A percentile compares a stretch with the other conserved stretches of the same genome.
These are phyloP conservation scores for Cutaneotrichosporon cavernicola DNA, from an alignment of 1,284 basidiomycete genomes.

Conservation along the genomic window DNA sequence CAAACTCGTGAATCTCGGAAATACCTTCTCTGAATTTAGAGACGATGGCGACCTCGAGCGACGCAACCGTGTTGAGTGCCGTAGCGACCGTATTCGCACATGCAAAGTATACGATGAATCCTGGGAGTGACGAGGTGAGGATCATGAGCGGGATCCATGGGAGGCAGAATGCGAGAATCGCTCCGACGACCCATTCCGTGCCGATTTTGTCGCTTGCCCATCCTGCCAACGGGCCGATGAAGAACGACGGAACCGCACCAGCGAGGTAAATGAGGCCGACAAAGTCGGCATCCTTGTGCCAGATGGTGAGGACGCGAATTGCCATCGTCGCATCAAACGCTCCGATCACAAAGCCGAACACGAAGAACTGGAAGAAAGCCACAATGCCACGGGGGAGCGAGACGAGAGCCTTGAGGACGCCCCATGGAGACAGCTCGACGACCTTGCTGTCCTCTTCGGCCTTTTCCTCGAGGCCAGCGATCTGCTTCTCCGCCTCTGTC, in stretches of 20 bases:
- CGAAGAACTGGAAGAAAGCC: slow-evolving; percentile 59
- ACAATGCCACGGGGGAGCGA: slow-evolving; percentile 62
- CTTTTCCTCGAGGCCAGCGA: background rate
- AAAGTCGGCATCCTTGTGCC: slow-evolving; percentile 62
- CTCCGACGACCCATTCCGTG: slow-evolving; percentile 60
- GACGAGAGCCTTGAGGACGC: slow-evolving; percentile 57
- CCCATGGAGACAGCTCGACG: slow-evolving; percentile 41
- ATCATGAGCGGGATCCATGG: slow-evolving; percentile 68
- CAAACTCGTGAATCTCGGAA: slow-evolving; percentile 48
- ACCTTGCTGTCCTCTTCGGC: background rate
- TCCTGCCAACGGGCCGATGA: slow-evolving; percentile 65
- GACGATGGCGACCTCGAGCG: slow-evolving; percentile 24
- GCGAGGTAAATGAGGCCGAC: slow-evolving; percentile 72
- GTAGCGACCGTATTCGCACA: slow-evolving; percentile 51
- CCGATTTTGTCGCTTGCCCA: slow-evolving; percentile 64
- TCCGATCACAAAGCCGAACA: slow-evolving; percentile 59
- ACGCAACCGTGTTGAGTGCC: slow-evolving; percentile 23
- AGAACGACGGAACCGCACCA: slow-evolving; percentile 62
- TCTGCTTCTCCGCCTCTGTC: background rate
- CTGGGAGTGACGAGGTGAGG: slow-evolving; percentile 58
- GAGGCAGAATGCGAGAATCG: slow-evolving; percentile 59
- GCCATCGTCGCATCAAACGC: slow-evolving; percentile 57
- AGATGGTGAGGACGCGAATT: slow-evolving; percentile 63
- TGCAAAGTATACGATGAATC: slow-evolving; percentile 65
- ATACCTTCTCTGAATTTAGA: slow-evolving; percentile 30